Base-by-base conservation (phyloP, 805 yeast genomes). In the Candida mattraensis region DNA sequence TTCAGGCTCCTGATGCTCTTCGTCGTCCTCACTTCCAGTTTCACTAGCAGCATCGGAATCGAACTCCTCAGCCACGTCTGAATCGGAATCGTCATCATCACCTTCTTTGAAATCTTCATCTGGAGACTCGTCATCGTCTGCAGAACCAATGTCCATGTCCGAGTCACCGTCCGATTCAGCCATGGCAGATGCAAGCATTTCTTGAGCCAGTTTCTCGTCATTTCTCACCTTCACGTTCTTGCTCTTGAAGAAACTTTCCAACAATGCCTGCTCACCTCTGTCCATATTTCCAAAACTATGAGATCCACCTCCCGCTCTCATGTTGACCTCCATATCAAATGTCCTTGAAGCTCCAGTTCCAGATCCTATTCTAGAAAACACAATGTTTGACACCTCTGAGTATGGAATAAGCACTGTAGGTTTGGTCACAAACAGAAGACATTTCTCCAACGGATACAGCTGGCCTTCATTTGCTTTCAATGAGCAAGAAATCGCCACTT, bases 391-490 rank as follows among this genome's bases (percentile, higher is more conserved):
- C 24, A 93, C 76, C 51, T 93, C 98, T 0, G 84, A 68, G 60
- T 78, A 84, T 38, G 97, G 95, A 46, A 93, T 85, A 60, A 85
- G 85, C 25, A 93, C 78, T 0, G 97, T 88, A 28, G 99, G 96
- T 60, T 93, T 93, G 16, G 96, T 88, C 30, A 91, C 82, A 58
- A 93, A 91, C 44, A 93, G 65, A 56, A 93, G 77, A 37, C 95
- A 85, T 63, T 87, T 85, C 47, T 93, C 99, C 40, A 93, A 72
- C n/a, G 95, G 87, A 61, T 86, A 93, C 42, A 93, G 65, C 51
- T 88, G 84, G 18, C 99, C 98, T 67, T 93, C 98, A 33, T 86
- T 83, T 0, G 98, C 98, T 62, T 91, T 93, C 50, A 87, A 75
- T 5, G 97, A 87, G 64, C 98, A 91, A 14, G 87, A 74, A 18